Evolutionary conservation across 2,329 filamentous ascomycete species (phyloP).

Genomic region (Hyphodiscus sp.): DNA sequence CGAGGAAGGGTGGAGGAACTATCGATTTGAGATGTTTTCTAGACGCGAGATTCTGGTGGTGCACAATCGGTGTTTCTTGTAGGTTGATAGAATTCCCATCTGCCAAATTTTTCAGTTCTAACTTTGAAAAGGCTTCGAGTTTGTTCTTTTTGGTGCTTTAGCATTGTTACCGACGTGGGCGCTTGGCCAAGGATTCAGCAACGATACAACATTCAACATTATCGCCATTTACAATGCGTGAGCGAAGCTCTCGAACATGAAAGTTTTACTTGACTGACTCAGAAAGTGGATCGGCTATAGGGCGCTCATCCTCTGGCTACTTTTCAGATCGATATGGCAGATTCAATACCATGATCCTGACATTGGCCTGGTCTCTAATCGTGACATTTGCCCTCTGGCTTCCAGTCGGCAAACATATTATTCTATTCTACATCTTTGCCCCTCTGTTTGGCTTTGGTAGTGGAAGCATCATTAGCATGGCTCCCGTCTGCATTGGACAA

Average conservation of each 20-base stretch:
- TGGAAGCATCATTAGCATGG: constrained; percentile 26
- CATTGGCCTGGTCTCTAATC: constrained; percentile 18
- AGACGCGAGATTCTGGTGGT: constrained; percentile 41
- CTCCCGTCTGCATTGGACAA: constrained; percentile 26
- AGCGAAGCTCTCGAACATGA: constrained; percentile 4
- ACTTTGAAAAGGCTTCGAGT: constrained; percentile 45
- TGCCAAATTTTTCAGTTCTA: not conserved
- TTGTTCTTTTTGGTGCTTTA: constrained; percentile 74
- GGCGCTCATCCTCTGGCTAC: constrained; percentile 21
- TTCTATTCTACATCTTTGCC: constrained; percentile 26
- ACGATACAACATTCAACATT: constrained; percentile 67
- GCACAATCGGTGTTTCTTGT: constrained; percentile 26
- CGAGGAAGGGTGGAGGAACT: constrained; percentile 50
- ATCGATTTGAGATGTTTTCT: constrained; percentile 63
- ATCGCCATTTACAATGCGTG: constrained; percentile 74
- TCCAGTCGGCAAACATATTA: constrained; percentile 17
- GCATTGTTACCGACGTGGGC: constrained; percentile 78
- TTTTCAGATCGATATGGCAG: constrained; percentile 21
- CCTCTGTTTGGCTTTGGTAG: constrained; percentile 26
- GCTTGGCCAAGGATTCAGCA: constrained; percentile 55
- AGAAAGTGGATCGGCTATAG: constrained; percentile 20
- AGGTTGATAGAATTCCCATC: constrained; percentile 28
- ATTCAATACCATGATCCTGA: constrained; percentile 25
- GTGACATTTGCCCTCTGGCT: constrained; percentile 22
- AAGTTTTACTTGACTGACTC: not conserved